Evolutionary conservation across 2,329 filamentous ascomycete genomes (phyloP).

Genomic region (Leptographium radiaticola): DNA sequence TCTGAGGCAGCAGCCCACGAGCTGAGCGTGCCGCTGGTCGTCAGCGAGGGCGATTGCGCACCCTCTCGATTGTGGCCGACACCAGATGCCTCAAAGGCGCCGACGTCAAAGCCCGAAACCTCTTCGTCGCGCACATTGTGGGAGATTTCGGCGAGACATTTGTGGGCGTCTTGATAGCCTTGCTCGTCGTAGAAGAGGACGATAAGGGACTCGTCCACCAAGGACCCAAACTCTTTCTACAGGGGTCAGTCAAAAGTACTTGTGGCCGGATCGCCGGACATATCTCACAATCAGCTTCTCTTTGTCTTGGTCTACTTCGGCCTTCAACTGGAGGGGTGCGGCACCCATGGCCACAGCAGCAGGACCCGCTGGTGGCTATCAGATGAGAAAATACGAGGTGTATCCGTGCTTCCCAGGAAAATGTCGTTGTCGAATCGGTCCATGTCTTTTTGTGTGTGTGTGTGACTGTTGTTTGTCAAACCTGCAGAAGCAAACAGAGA

Average conservation of each 20-base stretch:
- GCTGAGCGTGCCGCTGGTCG: constrained; percentile 3
- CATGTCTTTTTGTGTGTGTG: neutral
- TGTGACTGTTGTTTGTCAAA: neutral
- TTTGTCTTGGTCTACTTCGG: neutral
- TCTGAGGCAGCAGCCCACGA: neutral
- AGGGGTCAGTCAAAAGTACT: neutral
- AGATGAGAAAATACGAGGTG: neutral
- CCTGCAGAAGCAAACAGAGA: neutral
- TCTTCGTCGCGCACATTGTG: constrained; percentile 53
- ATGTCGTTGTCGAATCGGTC: neutral
- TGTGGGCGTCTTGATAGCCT: constrained; percentile 40
- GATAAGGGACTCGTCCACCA: constrained; percentile 66
- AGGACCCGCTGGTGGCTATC: neutral
- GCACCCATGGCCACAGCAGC: neutral
- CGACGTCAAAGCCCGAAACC: constrained; percentile 64
- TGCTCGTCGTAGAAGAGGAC: constrained; percentile 65
- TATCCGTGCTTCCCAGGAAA: neutral
- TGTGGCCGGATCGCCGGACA: neutral
- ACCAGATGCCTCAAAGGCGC: constrained; percentile 35
- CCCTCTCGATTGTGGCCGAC: neutral
- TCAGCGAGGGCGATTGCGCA: neutral
- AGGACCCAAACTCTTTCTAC: constrained; percentile 58
- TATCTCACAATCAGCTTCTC: neutral
- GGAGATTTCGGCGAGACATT: constrained; percentile 53
- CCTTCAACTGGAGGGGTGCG: neutral